Base-by-base conservation (phyloP, 2,329 filamentous ascomycete species). In the Scedosporium apiospermum region DNA sequence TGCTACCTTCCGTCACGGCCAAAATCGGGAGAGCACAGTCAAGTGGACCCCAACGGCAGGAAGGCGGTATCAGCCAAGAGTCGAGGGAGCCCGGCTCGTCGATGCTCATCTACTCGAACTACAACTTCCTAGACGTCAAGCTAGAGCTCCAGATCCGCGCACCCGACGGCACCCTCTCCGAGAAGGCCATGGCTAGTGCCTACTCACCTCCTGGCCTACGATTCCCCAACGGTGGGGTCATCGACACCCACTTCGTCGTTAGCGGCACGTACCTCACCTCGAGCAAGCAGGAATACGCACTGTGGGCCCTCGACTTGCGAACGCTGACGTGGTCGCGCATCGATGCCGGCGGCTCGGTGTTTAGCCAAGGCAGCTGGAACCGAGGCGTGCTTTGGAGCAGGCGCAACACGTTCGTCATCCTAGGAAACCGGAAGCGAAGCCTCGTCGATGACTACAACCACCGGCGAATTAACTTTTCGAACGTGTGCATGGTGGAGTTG, bases 61-160 rank as follows among this genome's bases (percentile, higher is more conserved):
- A 83, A 5, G 72, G 74, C 12, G 74, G 74, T n/a, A 78, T 80
- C 65, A 80, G 79, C 66, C 79, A 81, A 62, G 83, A 87, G 66
- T 73, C 78, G 3, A 79, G 80, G 34, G 84, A 88, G 59, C 73
- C 82, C 0, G 84, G 83, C 6, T 85, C 84, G 1, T 87, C 86
- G 1, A 97, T 98, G 92, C 82, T 99, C 65, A 96, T 99, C 57
- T 99, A 99, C 74, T 98, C 93, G 26, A 99, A 99, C 72, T 99
- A 99, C 76, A 98, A 99, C 75, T 99, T 99, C 70, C 75, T 99
- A 62, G 93, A 99, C 69, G 95, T 99, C 67, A 98, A 96, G 73
- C 79, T 99, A 26, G 95, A 99, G 74, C 79, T 99, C 44, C 95
- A 98, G 74, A 86, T 99, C 58, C 86, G 95, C 61, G 81, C 89